Conservation (phyloP, 805 yeast genomes). For the Candida takata region DNA sequence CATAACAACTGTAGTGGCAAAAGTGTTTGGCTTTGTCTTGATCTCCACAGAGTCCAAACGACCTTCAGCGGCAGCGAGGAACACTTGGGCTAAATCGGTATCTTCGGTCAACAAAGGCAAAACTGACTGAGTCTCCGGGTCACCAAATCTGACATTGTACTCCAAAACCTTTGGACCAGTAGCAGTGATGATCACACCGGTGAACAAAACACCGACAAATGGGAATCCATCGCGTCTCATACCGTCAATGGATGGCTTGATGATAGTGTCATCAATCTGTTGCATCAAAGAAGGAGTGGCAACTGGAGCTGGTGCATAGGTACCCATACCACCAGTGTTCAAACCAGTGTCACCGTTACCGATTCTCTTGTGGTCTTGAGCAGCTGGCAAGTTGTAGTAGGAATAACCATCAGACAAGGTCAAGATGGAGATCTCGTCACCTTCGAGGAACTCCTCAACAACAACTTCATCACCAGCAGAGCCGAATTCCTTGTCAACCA, state of each 20-base stretch:
- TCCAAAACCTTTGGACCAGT: slow-evolving; percentile 91
- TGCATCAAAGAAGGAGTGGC: slow-evolving; percentile 71
- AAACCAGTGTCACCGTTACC: slow-evolving; percentile 92
- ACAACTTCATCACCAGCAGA: slow-evolving; percentile 92
- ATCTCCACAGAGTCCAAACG: slow-evolving; percentile 78
- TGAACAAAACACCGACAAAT: slow-evolving; percentile 90
- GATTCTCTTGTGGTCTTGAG: slow-evolving; percentile 96
- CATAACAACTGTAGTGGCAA: slow-evolving; percentile 88
- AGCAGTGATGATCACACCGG: slow-evolving; percentile 89
- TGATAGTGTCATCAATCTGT: slow-evolving; percentile 64
- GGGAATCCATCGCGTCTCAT: slow-evolving; percentile 95
- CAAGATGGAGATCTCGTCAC: slow-evolving; percentile 91
- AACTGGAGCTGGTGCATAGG: slow-evolving; percentile 96
- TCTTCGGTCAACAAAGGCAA: slow-evolving; percentile 74
- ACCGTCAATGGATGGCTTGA: slow-evolving; percentile 90
- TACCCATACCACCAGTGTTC: slow-evolving; percentile 99
- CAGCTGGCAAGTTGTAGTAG: slow-evolving; percentile 85
- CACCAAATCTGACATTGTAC: slow-evolving; percentile 97
- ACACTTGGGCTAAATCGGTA: slow-evolving; percentile 88
- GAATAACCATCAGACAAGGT: slow-evolving; percentile 94
- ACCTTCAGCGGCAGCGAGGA: slow-evolving; percentile 91
- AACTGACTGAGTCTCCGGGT: slow-evolving; percentile 98
- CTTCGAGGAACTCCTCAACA: slow-evolving; percentile 91
- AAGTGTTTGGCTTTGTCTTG: slow-evolving; percentile 47
- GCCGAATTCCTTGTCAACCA: slow-evolving; percentile 88